Base-by-base conservation (phyloP, 179 eudicot species). In the Drosera spatulata region DNA sequence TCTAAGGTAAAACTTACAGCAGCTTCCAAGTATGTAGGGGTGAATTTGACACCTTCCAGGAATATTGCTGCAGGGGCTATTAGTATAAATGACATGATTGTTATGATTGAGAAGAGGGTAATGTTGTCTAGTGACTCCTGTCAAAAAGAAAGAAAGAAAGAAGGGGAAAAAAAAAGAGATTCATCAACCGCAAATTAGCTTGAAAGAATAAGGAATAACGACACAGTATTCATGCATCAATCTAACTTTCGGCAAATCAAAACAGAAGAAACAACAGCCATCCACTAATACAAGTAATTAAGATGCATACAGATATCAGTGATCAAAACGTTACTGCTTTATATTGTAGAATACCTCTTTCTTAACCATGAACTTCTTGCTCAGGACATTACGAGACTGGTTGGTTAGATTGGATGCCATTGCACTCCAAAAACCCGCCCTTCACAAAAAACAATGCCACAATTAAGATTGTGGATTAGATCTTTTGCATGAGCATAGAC, bases 111-210 rank as follows among this genome's bases (percentile, higher is more conserved):
- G 79, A 91, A 91, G 66, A 88, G 88, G 69, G 79, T 91, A 77
- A 91, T 80, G 67, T 91, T 91, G 79, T 91, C 96, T 72, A 91
- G 39, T 41, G 78, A 61, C 65, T 88, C 98, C 98, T 88, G 88
- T 68, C 65, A 39, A 70, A 53, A 64, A 37, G 7, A 50, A 4
- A 33, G 11, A 41, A 22, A 22, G 54, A 6, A 38, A 15, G 49
- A 50, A 41, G 56, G 50, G 50, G 45, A 56, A 64, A 4, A 62
- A 33, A 42, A 11, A 45, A 7, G 2, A 37, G 40, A 13, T 3
- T 47, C 13, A 14, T 12, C 10, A 50, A 4, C 10, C 5, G 4
- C 10, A 10, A 46, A 6, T 46, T 6, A 46, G 11, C 49, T 46
- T 22, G 7, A 14, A 50, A 50, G 13, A 50, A 4, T 50, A 50